Conservation (phyloP, 1,284 basidiomycete species). For the Tausonia pullulans region DNA sequence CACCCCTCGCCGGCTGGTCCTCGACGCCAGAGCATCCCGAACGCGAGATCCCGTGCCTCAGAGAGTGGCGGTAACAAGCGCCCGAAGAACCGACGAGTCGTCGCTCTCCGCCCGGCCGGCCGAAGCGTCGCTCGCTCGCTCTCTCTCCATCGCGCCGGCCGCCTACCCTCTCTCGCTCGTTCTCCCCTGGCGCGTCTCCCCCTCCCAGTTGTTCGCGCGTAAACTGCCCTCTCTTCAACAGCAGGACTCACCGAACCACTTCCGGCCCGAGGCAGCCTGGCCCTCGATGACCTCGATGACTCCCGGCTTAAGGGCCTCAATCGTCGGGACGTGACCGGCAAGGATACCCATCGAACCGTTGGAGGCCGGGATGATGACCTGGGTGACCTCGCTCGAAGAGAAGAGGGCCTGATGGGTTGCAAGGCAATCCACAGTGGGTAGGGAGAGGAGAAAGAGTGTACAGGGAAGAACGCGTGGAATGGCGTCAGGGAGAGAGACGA, state of each 20-base stretch:
- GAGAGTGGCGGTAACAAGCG: too few species aligned
- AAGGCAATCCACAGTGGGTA: background rate
- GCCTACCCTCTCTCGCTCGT: background rate
- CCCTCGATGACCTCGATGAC: constrained; percentile 85
- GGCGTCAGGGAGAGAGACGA: background rate
- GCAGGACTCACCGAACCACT: constrained; percentile 79
- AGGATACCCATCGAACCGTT: constrained; percentile 98
- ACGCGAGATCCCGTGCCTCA: too few species aligned
- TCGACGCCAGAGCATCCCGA: too few species aligned
- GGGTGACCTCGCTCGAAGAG: constrained; percentile 73
- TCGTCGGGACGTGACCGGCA: constrained; percentile 88
- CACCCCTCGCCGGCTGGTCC: too few species aligned
- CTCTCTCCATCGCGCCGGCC: background rate
- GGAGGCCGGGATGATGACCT: constrained; percentile 84
- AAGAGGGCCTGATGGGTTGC: constrained; percentile 56
- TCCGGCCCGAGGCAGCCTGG: constrained; percentile 47
- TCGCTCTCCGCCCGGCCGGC: too few species aligned
- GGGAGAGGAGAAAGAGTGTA: background rate
- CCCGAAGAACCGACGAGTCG: too few species aligned
- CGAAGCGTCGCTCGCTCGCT: background rate
- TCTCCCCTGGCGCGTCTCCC: background rate
- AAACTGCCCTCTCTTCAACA: background rate
- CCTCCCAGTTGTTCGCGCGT: background rate
- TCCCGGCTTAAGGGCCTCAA: constrained; percentile 85
- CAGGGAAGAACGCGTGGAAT: background rate